Conservation (phyloP, 768 basidiomycete species). For the Boletus pseudopeckii region DNA sequence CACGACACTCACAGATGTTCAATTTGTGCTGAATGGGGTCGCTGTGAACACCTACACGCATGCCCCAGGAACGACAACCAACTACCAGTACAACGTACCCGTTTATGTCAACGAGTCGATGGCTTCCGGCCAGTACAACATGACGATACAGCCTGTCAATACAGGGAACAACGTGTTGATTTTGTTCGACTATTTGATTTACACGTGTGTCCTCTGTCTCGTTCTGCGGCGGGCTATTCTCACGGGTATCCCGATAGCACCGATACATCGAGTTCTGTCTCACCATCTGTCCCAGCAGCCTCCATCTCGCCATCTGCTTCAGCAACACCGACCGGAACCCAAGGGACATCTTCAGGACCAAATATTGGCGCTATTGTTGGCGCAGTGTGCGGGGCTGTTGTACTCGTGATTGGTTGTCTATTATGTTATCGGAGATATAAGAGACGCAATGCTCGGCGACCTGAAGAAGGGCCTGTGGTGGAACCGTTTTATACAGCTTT, state of each 20-base stretch:
- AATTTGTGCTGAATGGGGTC: constrained; percentile 1
- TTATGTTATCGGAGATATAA: constrained; percentile 4
- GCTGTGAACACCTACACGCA: constrained; percentile 1
- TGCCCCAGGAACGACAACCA: not conserved
- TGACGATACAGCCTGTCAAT: constrained; percentile 8
- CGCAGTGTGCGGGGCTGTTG: constrained; percentile 2
- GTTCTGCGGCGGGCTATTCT: not conserved
- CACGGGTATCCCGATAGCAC: constrained; percentile 1
- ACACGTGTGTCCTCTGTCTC: not conserved
- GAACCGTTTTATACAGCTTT: constrained; percentile 1
- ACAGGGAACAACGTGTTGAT: not conserved
- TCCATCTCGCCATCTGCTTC: not conserved
- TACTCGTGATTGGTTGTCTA: not conserved
- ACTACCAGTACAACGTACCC: constrained; percentile 12
- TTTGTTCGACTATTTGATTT: constrained; percentile 14
- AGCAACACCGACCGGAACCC: not conserved
- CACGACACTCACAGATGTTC: not conserved
- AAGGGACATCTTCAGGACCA: not conserved
- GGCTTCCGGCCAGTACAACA: not conserved
- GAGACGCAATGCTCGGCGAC: not conserved
- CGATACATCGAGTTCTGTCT: not conserved
- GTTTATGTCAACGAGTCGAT: constrained; percentile 4
- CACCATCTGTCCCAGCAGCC: not conserved
- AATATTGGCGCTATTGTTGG: constrained; percentile 5
- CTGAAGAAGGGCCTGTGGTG: not conserved